Base-by-base conservation (phyloP, 345 rosid genomes). In the Triadica sebifera region DNA sequence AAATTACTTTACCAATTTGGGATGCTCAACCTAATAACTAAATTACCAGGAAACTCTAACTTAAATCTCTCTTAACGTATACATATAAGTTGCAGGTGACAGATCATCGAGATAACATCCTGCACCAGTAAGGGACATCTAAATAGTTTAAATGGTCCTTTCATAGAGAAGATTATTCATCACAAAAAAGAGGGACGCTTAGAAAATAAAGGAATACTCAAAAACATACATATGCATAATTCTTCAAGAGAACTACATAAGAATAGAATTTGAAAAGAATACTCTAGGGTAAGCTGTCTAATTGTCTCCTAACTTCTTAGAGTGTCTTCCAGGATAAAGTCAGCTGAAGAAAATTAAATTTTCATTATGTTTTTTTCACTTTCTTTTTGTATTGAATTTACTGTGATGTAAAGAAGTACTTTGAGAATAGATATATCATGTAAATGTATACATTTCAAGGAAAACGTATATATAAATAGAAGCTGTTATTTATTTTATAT, bases 321-420 rank as follows among this genome's bases (percentile, higher is more conserved):
- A 77, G 60, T 52, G 39, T 43, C 61, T 43, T 79, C 34, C 16
- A 50, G 16, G 41, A 69, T 29, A 70, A 51, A 60, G 41, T 67
- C 39, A 73, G 8, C 24, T 10, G 12, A 67, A 11, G 17, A 69
- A 29, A 69, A 52, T 11, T 19, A 5, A 5, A 63, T 38, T 16
- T 4, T 39, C 49, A 63, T 20, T 8, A 2, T 63, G 19, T 63
- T 8, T 39, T 8, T 37, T 29, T 29, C 34, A 25, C 13, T 41
- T 63, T n/a, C 59, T 7, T 63, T 63, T 45, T 39, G 19, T 10
- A 63, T 3, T 39, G 10, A 55, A n/a, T 55, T 55, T 55, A 55
- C 3, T 19, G 62, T 58, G 37, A 58, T 6, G 22, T 58, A 9
- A 22, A 58, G 3, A 58, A 68, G 43, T 51, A 25, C 8, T 37